Conservation (phyloP, 2,329 filamentous ascomycete genomes). For the Sclerotiophoma versabilis region DNA sequence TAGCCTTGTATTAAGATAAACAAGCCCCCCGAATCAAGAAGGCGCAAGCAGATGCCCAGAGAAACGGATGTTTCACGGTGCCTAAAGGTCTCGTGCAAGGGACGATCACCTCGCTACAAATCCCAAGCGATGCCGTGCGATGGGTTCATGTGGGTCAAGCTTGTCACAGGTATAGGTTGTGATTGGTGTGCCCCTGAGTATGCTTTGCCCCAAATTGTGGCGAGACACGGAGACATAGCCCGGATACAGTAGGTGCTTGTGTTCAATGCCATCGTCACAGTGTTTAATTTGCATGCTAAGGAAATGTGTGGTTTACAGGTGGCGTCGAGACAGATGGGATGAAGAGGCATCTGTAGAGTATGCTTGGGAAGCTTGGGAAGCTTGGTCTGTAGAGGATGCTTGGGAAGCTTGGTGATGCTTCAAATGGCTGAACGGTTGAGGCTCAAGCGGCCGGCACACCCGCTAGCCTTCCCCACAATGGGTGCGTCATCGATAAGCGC, state of each 20-base stretch:
- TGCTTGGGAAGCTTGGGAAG: conserved; percentile 25
- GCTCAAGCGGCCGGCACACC: neutral
- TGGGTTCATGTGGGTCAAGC: conserved; percentile 11
- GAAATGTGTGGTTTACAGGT: neutral
- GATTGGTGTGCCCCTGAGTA: conserved; percentile 14
- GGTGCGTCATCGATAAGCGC: conserved; percentile 15
- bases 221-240: conserved; percentile 2
- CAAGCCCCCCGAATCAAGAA: conserved; percentile 25
- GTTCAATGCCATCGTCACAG: conserved; percentile 3
- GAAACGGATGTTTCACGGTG: conserved; percentile 9
- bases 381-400: conserved; percentile 18
- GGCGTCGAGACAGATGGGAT: conserved; percentile 1
- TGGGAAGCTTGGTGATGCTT: conserved; percentile 20
- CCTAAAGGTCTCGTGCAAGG: conserved; percentile 12
- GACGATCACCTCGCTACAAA: conserved; percentile 14
- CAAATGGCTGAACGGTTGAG: conserved; percentile 9
- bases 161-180: neutral
- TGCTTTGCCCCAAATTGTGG: conserved; percentile 4
- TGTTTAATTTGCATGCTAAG: neutral
- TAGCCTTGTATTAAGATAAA: conserved; percentile 24
- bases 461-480: conserved; percentile 8
- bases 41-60: conserved; percentile 18
- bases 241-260: conserved; percentile 7
- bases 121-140: conserved; percentile 16
- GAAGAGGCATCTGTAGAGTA: conserved; percentile 7